phyloP scores from a whole-genome alignment of 768 basidiomycete species.

The Peribolospora baueri region DNA sequence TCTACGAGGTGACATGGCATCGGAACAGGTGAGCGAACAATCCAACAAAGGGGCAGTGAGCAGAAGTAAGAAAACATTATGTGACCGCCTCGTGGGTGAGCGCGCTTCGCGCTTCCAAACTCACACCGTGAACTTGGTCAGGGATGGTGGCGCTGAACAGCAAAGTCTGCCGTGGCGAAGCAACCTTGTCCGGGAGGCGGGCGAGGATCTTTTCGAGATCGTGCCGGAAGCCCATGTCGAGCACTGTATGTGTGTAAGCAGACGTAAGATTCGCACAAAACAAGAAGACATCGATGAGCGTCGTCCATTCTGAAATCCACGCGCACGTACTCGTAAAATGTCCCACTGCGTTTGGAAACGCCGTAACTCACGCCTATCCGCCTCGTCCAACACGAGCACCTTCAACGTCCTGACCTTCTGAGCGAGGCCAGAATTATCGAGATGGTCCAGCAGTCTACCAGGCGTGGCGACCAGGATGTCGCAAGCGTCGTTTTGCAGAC shows the following conservation, averaged over 20 bases:
- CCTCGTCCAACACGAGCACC: slow-evolving; percentile 24
- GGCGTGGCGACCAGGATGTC: slow-evolving; percentile 22
- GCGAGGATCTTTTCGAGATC: slow-evolving; percentile 16
- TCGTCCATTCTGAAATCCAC: too few species aligned
- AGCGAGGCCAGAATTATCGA: slow-evolving; percentile 21
- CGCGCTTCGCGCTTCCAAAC: too few species aligned
- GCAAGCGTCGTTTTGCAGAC: slow-evolving; percentile 16
- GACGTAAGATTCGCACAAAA: background rate
- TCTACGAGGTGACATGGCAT: slow-evolving; percentile 13
- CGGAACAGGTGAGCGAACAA: too few species aligned
- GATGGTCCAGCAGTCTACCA: slow-evolving; percentile 20
- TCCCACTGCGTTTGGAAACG: too few species aligned
- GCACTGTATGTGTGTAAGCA: slow-evolving; percentile 13
- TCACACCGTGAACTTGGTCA: slow-evolving; percentile 19
- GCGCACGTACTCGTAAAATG: too few species aligned
- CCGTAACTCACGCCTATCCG: slow-evolving; percentile 7
- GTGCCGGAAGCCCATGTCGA: slow-evolving; percentile 20
- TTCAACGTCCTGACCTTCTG: slow-evolving; percentile 22
- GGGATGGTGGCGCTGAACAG: slow-evolving; percentile 26
- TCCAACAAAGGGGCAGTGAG: background rate
- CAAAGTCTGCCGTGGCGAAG: slow-evolving; percentile 19
- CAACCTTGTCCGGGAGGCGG: slow-evolving; percentile 6
- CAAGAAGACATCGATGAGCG: too few species aligned
- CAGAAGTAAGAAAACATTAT: background rate
- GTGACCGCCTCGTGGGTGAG: too few species aligned